phyloP scores from a whole-genome alignment of 441 rosid species.

The Euphorbia celastroides region DNA sequence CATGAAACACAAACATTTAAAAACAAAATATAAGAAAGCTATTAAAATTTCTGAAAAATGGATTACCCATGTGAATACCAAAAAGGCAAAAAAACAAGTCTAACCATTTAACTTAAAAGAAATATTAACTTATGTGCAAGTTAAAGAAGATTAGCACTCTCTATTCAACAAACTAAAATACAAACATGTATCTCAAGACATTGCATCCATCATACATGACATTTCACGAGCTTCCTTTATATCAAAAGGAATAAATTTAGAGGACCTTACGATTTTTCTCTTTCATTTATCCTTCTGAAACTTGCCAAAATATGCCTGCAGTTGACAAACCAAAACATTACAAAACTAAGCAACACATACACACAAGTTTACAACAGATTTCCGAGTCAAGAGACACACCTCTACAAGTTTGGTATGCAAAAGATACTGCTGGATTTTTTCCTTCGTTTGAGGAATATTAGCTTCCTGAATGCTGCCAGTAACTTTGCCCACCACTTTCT shows the following conservation, averaged over 20 bases:
- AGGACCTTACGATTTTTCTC: conserved; percentile 13
- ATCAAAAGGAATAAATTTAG: conserved; percentile 6
- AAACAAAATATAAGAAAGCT: too few relatives aligned
- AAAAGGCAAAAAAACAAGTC: conserved; percentile 1
- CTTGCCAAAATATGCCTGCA: conserved; percentile 76
- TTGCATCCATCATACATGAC: conserved; percentile 14
- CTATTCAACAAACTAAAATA: conserved; percentile 18
- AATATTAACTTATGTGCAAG: conserved; percentile 22
- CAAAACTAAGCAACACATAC: too few relatives aligned
- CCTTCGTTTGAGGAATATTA: conserved; percentile 82
- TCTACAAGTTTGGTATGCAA: conserved; percentile 80
- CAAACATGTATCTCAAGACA: conserved; percentile 15
- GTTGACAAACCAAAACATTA: conserved; percentile 2
- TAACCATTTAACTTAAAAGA: conserved; percentile 8
- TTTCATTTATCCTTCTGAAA: conserved; percentile 46
- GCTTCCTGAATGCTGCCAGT: conserved; percentile 65
- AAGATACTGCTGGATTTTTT: conserved; percentile 81
- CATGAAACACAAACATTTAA: too few relatives aligned
- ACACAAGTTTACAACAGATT: not conserved
- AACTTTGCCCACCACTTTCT: conserved; percentile 94
- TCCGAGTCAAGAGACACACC: conserved; percentile 35
- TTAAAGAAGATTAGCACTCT: conserved; percentile 21
- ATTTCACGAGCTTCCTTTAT: conserved; percentile 8
- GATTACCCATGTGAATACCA: not conserved
- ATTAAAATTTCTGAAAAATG: too few relatives aligned